Percentiles rank a stretch among this genome's conserved stretches.
Conservation (phyloP, 2,329 filamentous ascomycete genomes). For the Colletotrichum paranaense region DNA sequence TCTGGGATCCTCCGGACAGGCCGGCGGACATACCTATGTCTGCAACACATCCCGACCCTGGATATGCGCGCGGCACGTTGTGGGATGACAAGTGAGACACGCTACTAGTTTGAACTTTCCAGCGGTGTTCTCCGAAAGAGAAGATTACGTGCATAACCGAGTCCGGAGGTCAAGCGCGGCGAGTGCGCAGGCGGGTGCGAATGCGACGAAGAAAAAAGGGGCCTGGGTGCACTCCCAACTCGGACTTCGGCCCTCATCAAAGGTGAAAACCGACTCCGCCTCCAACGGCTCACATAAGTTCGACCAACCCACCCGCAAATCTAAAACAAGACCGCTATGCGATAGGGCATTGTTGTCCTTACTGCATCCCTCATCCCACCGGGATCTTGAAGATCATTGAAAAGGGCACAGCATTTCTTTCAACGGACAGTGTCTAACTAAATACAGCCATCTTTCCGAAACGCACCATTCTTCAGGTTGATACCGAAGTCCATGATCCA, state of each 20-base stretch:
- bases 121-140: background rate
- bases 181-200: background rate
- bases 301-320: too few species aligned
- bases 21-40: background rate
- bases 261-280: background rate
- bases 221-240: background rate
- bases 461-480: background rate
- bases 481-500: background rate
- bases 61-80: background rate
- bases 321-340: background rate
- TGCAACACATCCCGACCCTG: background rate
- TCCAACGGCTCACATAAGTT: background rate
- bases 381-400: background rate
- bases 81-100: background rate
- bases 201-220: constrained; percentile 2
- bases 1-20: background rate
- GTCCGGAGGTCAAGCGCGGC: background rate
- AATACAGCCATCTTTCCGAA: background rate
- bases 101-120: background rate
- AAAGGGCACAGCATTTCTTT: background rate
- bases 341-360: background rate
- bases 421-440: background rate
- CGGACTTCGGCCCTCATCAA: background rate
- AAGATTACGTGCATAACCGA: background rate
- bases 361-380: background rate